phyloP scores from a whole-genome alignment of 1,139 yeast genomes.

The Sugiyamaella novakii region DNA sequence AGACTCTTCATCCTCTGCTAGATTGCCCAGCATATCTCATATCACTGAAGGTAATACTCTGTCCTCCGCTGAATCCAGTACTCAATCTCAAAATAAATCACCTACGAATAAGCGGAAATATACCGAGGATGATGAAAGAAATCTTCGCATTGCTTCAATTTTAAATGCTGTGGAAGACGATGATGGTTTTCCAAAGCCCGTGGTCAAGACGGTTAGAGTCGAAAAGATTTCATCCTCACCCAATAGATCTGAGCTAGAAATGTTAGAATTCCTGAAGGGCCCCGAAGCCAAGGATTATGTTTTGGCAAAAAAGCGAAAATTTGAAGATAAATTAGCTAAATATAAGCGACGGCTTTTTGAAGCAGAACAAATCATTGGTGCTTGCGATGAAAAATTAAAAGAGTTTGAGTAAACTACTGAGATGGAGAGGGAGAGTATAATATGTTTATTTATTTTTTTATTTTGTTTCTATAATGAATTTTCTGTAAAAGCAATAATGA shows the following conservation, averaged over 20 bases:
- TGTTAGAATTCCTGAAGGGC: constrained; percentile 35
- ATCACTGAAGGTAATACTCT: constrained; percentile 12
- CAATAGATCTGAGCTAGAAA: constrained; percentile 27
- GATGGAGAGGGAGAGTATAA: neutral
- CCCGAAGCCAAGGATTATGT: constrained; percentile 40
- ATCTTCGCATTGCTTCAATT: constrained; percentile 29
- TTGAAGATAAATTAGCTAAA: constrained; percentile 38
- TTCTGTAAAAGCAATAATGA: neutral
- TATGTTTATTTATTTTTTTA: constrained; percentile 8
- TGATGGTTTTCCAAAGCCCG: neutral
- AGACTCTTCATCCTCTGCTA: constrained; percentile 16
- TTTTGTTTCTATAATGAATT: no score
- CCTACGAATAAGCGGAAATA: constrained; percentile 13
- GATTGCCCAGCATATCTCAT: constrained; percentile 20
- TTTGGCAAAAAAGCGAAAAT: constrained; percentile 38
- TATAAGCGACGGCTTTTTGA: constrained; percentile 33
- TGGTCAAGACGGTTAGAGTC: neutral
- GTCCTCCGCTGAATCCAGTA: neutral
- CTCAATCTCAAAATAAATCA: constrained; percentile 3
- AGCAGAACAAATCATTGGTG: constrained; percentile 34
- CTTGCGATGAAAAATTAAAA: constrained; percentile 37
- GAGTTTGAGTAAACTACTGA: constrained; percentile 13
- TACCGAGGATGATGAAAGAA: constrained; percentile 22
- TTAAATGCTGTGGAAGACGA: constrained; percentile 26
- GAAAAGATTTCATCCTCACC: neutral